Evolutionary conservation across 1,284 basidiomycete genomes (phyloP), one percentile per base, ranked within the genome.

Genomic region (Coriolopsis trogii): DNA sequence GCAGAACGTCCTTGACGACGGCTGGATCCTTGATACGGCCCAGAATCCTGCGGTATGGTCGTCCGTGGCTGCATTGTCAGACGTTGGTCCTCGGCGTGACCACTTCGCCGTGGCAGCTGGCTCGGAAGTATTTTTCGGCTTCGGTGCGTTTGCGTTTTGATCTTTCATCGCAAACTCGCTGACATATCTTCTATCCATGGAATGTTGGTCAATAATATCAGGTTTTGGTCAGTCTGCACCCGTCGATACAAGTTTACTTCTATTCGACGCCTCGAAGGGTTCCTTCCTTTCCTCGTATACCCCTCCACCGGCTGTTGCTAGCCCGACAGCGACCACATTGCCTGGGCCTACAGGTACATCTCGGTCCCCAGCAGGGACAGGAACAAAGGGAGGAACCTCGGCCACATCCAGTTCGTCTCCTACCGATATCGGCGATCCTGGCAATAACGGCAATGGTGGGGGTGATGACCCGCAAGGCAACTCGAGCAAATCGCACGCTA

Each of bases 11-110:
- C 81, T 80, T 49, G 75, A 70, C 38, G 92, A 94, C 65, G 87
- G 87, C 2, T 93, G 89, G 87, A 73, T 89, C 38, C 73, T 93
- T 38, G 84, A 93, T 60, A 79, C 81, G 0, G 73, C 74, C 4
- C 71, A 76, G 60, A 75, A 67, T 56, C 79, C 81, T 41, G 78
- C 81, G 72, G 67, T 73, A 4, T 87, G 89, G 89, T 73, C 71
- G 18, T 59, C 66, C 54, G 75, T 85, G 6, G 69, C 74, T 1
- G 72, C 71, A 2, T 71, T 91, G 40, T 71, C 77, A 7, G 72
- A 79, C 48, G 62, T 91, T 7, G 87, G 85, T 2, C 64, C 77
- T 15, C 76, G 90, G 38, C 80, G 78, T 42, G 89, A 93, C 67
- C 91, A 93, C 64, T 82, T 84, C 56, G 89, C 87, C 9, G 75